These are phyloP conservation scores for Betula pendula DNA, from an alignment of 306 rosid species.

Conservation along the genomic window DNA sequence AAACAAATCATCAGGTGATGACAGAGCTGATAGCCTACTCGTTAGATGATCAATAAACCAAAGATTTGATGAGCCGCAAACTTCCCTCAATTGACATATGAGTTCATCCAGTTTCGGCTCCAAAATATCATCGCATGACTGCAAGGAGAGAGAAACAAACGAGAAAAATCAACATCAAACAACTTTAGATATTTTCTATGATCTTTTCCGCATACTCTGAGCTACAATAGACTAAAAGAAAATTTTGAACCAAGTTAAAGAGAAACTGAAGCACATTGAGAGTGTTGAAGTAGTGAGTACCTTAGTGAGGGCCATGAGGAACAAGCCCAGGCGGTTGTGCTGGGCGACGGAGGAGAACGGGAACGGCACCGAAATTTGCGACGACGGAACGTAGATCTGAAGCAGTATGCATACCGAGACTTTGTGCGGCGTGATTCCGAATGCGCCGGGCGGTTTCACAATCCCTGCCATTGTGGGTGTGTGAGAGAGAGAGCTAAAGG, in stretches of 20 bases:
- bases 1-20: slow-evolving; percentile 86
- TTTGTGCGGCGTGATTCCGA: slow-evolving; percentile 84
- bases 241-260: background rate
- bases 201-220: no score
- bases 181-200: background rate
- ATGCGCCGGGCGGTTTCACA: slow-evolving; percentile 65
- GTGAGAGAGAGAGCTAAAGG: background rate
- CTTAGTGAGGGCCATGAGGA: slow-evolving; percentile 81
- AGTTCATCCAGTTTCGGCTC: slow-evolving; percentile 92
- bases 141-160: slow-evolving; percentile 21
- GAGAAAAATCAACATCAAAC: slow-evolving; percentile 6
- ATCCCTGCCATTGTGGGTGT: slow-evolving; percentile 55
- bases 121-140: slow-evolving; percentile 81
- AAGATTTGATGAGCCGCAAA: slow-evolving; percentile 51
- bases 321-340: slow-evolving; percentile 80
- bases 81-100: slow-evolving; percentile 61
- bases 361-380: slow-evolving; percentile 61
- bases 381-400: slow-evolving; percentile 75
- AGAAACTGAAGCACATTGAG: background rate
- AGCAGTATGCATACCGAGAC: slow-evolving; percentile 84
- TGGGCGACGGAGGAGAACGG: slow-evolving; percentile 75
- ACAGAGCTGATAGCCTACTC: slow-evolving; percentile 60
- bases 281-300: no score
- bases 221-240: no score
- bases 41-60: slow-evolving; percentile 69